These are phyloP conservation scores for Phalaenopsis equestris DNA, from an alignment of 106 monocot species.

Conservation along the genomic window DNA sequence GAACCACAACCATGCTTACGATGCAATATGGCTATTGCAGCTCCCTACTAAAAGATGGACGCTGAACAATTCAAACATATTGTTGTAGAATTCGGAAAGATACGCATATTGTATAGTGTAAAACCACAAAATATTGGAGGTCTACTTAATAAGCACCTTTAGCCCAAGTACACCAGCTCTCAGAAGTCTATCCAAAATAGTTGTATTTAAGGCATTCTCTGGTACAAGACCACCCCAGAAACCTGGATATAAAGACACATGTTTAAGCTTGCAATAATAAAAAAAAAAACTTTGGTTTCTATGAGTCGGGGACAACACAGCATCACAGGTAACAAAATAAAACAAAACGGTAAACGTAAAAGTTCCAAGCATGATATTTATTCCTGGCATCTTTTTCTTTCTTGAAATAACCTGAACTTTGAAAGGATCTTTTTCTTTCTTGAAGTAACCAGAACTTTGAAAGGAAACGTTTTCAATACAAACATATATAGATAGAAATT, in stretches of 20 bases:
- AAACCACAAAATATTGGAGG: background rate
- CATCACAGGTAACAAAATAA: background rate
- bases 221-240: conserved; percentile 99
- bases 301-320: background rate
- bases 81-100: background rate
- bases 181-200: conserved; percentile 28
- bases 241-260: conserved; percentile 30
- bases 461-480: background rate
- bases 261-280: background rate
- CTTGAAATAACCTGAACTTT: too few species aligned
- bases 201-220: conserved; percentile 75
- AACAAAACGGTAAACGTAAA: background rate
- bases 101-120: background rate
- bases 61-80: background rate
- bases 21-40: background rate
- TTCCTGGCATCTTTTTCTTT: background rate
- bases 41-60: background rate
- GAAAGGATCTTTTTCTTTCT: background rate
- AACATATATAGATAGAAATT: background rate
- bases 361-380: background rate
- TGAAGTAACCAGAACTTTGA: background rate
- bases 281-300: background rate
- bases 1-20: background rate
- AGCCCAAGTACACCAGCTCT: conserved; percentile 39
- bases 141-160: conserved; percentile 20